A percentile compares a stretch with the other conserved stretches of the same genome.
Conservation (phyloP, 345 rosid species). For the Salix suchowensis region DNA sequence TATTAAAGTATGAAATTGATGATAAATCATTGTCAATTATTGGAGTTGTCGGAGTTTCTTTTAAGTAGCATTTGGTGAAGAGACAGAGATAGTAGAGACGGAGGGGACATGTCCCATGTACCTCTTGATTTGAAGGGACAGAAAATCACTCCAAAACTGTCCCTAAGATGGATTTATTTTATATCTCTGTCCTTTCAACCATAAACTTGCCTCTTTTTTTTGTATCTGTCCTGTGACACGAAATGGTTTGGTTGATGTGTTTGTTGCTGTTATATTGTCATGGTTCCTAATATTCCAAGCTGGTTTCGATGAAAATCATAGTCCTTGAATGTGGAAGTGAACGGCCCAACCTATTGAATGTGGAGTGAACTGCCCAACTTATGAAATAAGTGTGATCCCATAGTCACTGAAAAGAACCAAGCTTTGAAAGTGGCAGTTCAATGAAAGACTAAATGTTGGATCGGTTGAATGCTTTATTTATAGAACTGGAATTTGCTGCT, state of each 20-base stretch:
- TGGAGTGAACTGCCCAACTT: no score
- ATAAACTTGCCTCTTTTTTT: no score
- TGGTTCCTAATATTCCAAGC: background rate
- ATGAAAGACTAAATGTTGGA: background rate
- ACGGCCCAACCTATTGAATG: no score
- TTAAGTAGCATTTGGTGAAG: background rate
- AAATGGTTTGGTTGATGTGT: background rate
- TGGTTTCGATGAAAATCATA: background rate
- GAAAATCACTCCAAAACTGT: background rate
- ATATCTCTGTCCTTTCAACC: background rate
- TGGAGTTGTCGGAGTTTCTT: no score
- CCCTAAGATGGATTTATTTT: background rate
- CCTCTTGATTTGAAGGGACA: background rate
- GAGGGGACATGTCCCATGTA: background rate
- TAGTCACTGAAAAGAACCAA: background rate
- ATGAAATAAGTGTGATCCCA: background rate
- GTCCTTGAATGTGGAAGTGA: no score
- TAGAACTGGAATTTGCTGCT: background rate
- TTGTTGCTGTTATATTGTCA: background rate
- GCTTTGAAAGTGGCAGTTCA: background rate
- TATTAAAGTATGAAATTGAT: background rate
- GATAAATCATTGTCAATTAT: background rate
- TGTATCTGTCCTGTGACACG: background rate
- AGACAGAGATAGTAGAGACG: background rate
- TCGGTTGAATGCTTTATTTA: background rate